Percentiles rank a stretch among this genome's conserved stretches.
These are phyloP conservation scores for Grosmannia clavigera DNA, from an alignment of 2,329 filamentous ascomycete species.

Conservation along the genomic window DNA sequence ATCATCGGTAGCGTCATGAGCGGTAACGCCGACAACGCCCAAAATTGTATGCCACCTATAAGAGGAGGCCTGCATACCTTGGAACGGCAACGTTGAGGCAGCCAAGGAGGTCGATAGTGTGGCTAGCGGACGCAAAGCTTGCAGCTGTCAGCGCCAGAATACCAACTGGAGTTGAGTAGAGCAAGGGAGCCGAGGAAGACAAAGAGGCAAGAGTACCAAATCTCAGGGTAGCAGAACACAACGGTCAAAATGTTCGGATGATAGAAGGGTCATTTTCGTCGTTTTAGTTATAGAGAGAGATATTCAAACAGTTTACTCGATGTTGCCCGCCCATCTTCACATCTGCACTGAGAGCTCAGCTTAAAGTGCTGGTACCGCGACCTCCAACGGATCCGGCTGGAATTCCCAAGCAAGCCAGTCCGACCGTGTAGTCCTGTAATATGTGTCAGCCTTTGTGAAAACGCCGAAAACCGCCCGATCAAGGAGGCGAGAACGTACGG, in stretches of 20 bases:
- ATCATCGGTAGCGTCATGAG: not conserved
- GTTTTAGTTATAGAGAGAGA: not conserved
- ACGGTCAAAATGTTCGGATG: too few species aligned
- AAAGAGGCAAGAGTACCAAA: too few species aligned
- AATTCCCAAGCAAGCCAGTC: conserved; percentile 97
- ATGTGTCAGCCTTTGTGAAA: conserved; percentile 16
- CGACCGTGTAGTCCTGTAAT: conserved; percentile 70
- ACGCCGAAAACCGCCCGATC: not conserved
- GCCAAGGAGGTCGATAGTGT: too few species aligned
- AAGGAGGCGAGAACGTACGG: conserved; percentile 47
- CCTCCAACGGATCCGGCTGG: conserved; percentile 55
- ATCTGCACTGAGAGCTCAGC: not conserved
- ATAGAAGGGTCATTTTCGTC: not conserved
- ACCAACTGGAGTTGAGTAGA: too few species aligned
- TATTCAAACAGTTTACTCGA: not conserved
- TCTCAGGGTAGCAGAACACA: too few species aligned
- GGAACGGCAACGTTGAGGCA: too few species aligned
- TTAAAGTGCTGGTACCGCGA: conserved; percentile 49
- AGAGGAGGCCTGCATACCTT: too few species aligned
- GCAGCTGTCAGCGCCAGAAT: too few species aligned
- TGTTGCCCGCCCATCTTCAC: not conserved
- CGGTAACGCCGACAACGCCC: too few species aligned
- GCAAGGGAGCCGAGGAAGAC: too few species aligned
- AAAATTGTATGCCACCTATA: too few species aligned
- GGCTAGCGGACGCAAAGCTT: too few species aligned